Evolutionary conservation across 148 eudicot species (phyloP), one percentile per base, ranked within the genome.

Genomic region (Polygonum maritimum): DNA sequence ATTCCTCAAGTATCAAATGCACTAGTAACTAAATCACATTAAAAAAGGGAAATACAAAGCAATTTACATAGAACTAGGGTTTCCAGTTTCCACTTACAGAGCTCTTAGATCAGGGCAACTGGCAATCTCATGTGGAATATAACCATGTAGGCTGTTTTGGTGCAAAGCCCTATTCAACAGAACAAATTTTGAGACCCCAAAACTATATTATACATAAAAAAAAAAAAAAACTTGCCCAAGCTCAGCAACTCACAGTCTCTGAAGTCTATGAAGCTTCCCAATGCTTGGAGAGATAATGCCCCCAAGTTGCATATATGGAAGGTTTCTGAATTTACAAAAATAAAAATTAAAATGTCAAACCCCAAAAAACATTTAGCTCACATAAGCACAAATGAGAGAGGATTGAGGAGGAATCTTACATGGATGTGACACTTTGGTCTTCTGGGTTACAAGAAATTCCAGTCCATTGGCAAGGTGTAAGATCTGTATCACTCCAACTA

Each of bases 91-190:
- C 60, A 88, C 98, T 90, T 81, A 95, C 97, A 95, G 33, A 41
- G 98, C 98, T 88, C 91, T 95, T 40, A 95, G 97, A 73, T 90
- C 91, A 80, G 85, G 73, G 79, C 98, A 95, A 77, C 82, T 84
- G 39, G 86, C 77, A 84, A 95, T 86, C 74, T 92, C 98, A 86
- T 82, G 84, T 54, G 98, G 98, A 77, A 95, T 92, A 79, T 63
- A 77, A 48, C 98, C 97, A 83, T 95, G 98, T 76, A 95, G 78
- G 74, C 87, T 87, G 83, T 95, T 95, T 89, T 89, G 96, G 69
- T 95, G 98, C 82, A 95, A 91, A 82, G 94, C 96, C 83, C 98
- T 92, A 81, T 57, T 89, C 62, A 57, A 38, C 71, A 48, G 55
- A 58, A 72, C 26, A 45, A 75, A 67, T 11, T 58, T 33, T 3